Conservation (phyloP, 179 eudicot genomes). For the Sideroxylon spinosum region DNA sequence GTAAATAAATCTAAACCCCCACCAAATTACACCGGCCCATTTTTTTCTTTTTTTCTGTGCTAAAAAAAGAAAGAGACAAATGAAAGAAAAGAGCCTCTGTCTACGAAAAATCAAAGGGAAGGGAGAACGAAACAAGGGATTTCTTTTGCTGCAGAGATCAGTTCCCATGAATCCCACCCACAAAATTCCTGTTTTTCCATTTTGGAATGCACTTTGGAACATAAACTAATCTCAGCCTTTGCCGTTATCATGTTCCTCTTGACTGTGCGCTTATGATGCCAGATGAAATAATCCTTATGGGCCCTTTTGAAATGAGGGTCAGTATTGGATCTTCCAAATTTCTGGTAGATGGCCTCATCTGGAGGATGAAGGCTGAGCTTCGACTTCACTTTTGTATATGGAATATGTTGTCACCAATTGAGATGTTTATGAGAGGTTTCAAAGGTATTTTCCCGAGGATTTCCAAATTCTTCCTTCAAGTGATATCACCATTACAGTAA, state of each 20-base stretch:
- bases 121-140: slow-evolving; percentile 13
- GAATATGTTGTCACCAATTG: slow-evolving; percentile 1
- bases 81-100: slow-evolving; percentile 26
- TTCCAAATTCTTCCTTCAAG: slow-evolving; percentile 71
- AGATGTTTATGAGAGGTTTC: background rate
- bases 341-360: background rate
- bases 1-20: slow-evolving; percentile 20
- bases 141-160: slow-evolving; percentile 14
- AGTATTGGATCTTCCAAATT: slow-evolving; percentile 2
- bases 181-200: slow-evolving; percentile 24
- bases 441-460: slow-evolving; percentile 64
- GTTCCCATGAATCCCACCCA: slow-evolving; percentile 24
- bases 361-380: background rate
- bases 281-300: background rate
- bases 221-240: background rate
- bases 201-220: slow-evolving; percentile 11
- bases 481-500: slow-evolving; percentile 89
- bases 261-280: background rate
- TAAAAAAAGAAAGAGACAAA: slow-evolving; percentile 16
- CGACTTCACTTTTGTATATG: background rate
- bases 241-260: slow-evolving; percentile 10
- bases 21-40: slow-evolving; percentile 21
- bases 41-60: slow-evolving; percentile 11
- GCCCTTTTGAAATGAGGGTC: slow-evolving; percentile 6
- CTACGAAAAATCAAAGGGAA: slow-evolving; percentile 20